Percentiles rank a stretch among this genome's conserved stretches.
phyloP scores from a whole-genome alignment of 805 yeast species.

The Wickerhamiella kazuoi region DNA sequence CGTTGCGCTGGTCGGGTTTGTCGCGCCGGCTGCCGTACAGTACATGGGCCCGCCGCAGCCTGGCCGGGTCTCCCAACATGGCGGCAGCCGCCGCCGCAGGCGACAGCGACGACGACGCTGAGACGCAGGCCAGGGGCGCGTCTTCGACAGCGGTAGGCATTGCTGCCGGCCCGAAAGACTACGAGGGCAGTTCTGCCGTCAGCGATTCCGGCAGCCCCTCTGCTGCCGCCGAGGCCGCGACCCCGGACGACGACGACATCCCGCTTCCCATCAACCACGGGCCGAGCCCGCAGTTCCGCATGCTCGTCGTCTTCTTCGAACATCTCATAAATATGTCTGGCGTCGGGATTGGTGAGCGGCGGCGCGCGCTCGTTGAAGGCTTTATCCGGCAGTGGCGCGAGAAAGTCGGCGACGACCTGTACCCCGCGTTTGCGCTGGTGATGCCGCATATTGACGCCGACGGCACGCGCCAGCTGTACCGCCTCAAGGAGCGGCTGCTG shows the following conservation, averaged over 20 bases:
- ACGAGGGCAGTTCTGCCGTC: too few species aligned
- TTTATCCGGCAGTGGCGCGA: conserved; percentile 36
- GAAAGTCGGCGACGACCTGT: conserved; percentile 43
- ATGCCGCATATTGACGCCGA: conserved; percentile 45
- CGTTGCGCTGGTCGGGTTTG: too few species aligned
- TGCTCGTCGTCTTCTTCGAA: conserved; percentile 3
- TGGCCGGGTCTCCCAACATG: too few species aligned
- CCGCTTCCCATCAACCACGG: background rate
- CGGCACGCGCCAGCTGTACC: conserved; percentile 29
- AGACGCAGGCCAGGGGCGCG: too few species aligned
- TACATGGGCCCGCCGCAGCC: too few species aligned
- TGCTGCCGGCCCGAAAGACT: too few species aligned
- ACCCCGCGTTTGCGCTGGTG: conserved; percentile 43
- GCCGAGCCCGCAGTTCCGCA: conserved; percentile 2
- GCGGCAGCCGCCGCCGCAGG: too few species aligned
- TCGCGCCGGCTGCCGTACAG: too few species aligned
- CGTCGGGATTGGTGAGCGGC: conserved; percentile 1
- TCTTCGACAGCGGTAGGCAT: too few species aligned
- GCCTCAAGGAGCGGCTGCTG: conserved; percentile 45
- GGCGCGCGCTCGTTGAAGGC: conserved; percentile 15
- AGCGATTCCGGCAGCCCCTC: too few species aligned
- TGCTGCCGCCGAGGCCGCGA: too few species aligned
- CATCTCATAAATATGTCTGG: conserved; percentile 1
- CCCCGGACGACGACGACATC: background rate
- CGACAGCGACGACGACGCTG: too few species aligned